phyloP scores from a whole-genome alignment of 306 rosid species.

The Acacia melanoxylon region DNA sequence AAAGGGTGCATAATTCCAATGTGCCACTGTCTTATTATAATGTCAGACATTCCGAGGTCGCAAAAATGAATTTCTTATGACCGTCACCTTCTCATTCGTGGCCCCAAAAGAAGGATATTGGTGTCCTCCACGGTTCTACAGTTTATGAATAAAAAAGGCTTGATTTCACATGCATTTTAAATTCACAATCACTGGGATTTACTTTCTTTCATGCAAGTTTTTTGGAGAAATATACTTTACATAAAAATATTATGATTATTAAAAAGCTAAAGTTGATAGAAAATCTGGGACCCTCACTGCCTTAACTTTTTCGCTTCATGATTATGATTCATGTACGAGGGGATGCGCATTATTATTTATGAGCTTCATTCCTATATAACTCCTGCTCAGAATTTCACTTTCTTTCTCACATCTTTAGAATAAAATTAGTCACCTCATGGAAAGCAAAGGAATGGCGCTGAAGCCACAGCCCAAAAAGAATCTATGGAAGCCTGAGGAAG shows the following conservation, averaged over 20 bases:
- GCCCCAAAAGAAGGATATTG: conserved; percentile 3
- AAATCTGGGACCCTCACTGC: conserved; percentile 42
- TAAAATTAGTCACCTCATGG: conserved; percentile 35
- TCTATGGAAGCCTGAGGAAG: conserved; percentile 75
- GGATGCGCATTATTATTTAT: not conserved
- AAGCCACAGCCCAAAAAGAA: conserved; percentile 53
- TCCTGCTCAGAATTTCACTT: conserved; percentile 3
- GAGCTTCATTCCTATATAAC: conserved; percentile 1
- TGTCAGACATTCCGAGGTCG: not conserved
- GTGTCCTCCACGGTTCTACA: not conserved
- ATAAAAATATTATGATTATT: not conserved
- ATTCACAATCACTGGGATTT: not conserved
- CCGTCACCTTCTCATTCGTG: not conserved
- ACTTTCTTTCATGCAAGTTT: not conserved
- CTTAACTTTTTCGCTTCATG: conserved; percentile 25
- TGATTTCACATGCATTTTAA: not conserved
- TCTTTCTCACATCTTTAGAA: not conserved
- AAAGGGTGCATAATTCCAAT: not conserved
- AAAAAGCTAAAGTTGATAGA: conserved; percentile 35
- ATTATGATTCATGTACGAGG: conserved; percentile 35
- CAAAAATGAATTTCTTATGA: not conserved
- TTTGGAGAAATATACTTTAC: conserved; percentile 12
- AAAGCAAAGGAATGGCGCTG: conserved; percentile 25
- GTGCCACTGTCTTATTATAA: not conserved
- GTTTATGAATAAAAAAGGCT: not conserved